Evolutionary conservation across 768 basidiomycete species (phyloP), one percentile per base, ranked within the genome.

Genomic region (Lepiota brunneoincarnata): DNA sequence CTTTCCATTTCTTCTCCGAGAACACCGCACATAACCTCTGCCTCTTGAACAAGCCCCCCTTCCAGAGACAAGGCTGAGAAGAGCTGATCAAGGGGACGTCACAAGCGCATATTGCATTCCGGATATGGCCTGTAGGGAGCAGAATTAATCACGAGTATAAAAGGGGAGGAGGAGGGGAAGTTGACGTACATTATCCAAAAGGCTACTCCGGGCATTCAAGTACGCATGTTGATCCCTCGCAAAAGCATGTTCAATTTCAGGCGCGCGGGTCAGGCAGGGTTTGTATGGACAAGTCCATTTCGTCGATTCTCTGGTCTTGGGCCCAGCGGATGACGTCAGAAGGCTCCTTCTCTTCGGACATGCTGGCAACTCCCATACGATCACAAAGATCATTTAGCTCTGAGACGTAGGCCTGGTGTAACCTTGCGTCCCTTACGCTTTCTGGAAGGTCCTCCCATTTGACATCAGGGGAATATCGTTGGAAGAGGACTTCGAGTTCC

Each of bases 1-100:
- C 61, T 64, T 31, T 68, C 63, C 14, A 75, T 51, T 50, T 76
- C 74, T 48, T 72, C 69, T 1, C 61, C 61, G 18, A 76, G 59
- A 2, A 67, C 66, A 14, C 69, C 67, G 12, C 71, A 48, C 24
- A 71, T 56, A 0, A 66, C 72, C 34, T 72, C 69, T 2, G 68
- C 58, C 24, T 73, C 69, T 20, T 57, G 49, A 5, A 62, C 51
- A 4, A 43, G 31, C 17, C 34, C 17, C 46, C 44, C 23, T 59
- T 46, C 28, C 65, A 54, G 14, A 68, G 57, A 24, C 51, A 51
- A 7, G 56, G 44, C 42, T 72, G 64, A 10, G 70, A 57, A 5
- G 26, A 48, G 6, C 58, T 59, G 7, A 69, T 56, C 71, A 69
- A 44, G 5, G 41, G 17, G 38, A n/a, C 1, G 34, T 15, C 34